Evolutionary conservation across 805 yeast species (phyloP).

Genomic region (Ogataea siamensis): DNA sequence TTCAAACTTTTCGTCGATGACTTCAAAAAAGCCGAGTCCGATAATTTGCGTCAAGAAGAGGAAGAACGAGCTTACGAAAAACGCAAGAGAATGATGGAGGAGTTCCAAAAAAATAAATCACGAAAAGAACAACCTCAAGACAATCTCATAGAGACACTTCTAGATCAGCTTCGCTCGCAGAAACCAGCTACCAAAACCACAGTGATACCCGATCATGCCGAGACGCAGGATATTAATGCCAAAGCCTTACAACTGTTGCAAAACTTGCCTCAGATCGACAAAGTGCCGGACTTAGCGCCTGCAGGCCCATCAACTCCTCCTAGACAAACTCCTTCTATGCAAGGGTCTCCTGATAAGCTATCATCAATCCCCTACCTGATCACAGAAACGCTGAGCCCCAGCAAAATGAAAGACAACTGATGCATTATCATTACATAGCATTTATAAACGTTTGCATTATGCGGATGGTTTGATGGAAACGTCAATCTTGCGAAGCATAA

Average conservation of each 20-base stretch:
- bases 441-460: slow-evolving; percentile 4
- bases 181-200: slow-evolving; percentile 5
- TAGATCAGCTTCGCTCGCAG: slow-evolving; percentile 24
- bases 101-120: slow-evolving; percentile 23
- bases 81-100: slow-evolving; percentile 55
- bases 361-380: slow-evolving; percentile 26
- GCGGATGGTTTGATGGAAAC: slow-evolving; percentile 28
- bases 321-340: neutral
- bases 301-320: slow-evolving; percentile 4
- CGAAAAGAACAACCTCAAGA: slow-evolving; percentile 4
- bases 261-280: slow-evolving; percentile 2
- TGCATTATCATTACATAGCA: slow-evolving; percentile 10
- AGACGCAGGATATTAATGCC: slow-evolving; percentile 17
- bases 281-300: slow-evolving; percentile 7
- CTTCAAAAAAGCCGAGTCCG: slow-evolving; percentile 62
- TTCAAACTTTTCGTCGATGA: slow-evolving; percentile 59
- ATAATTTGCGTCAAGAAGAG: slow-evolving; percentile 66
- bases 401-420: slow-evolving; percentile 8
- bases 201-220: slow-evolving; percentile 12
- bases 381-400: slow-evolving; percentile 22
- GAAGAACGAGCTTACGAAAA: slow-evolving; percentile 63
- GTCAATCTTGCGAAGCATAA: slow-evolving; percentile 47
- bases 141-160: slow-evolving; percentile 24
- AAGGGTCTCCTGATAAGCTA: slow-evolving; percentile 17
- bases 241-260: slow-evolving; percentile 27